These are phyloP conservation scores for Aschersonia sp. DNA, from an alignment of 2,329 filamentous ascomycete species.

Conservation along the genomic window DNA sequence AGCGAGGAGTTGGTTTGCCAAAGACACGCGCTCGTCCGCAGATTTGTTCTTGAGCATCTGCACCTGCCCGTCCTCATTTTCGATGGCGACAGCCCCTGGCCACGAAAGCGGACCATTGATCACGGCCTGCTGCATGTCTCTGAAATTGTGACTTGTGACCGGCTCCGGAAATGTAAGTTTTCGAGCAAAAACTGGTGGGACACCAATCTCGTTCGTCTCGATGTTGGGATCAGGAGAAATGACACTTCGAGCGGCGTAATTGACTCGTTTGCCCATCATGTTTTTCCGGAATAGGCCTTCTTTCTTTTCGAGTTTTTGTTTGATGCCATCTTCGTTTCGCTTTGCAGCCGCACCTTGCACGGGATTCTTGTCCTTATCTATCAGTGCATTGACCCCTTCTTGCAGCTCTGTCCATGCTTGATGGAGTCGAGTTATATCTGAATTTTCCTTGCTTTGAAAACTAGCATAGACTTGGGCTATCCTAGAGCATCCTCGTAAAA, in stretches of 20 bases:
- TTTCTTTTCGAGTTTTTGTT: slow-evolving; percentile 96
- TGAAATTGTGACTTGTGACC: slow-evolving; percentile 93
- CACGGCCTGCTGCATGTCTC: slow-evolving; percentile 88
- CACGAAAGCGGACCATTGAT: slow-evolving; percentile 89
- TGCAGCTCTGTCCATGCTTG: slow-evolving; percentile 74
- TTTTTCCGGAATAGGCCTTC: slow-evolving; percentile 97
- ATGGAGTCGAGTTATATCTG: slow-evolving; percentile 56
- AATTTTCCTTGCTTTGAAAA: slow-evolving; percentile 28
- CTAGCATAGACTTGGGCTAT: slow-evolving; percentile 53
- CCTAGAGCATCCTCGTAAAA: slow-evolving; percentile 59
- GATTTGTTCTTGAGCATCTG: slow-evolving; percentile 79
- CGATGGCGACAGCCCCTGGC: slow-evolving; percentile 86
- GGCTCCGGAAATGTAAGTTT: slow-evolving; percentile 95
- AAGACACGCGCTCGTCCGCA: slow-evolving; percentile 69
- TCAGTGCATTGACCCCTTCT: slow-evolving; percentile 80
- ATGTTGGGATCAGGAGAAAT: slow-evolving; percentile 98
- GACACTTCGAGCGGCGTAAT: slow-evolving; percentile 92
- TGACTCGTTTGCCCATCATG: slow-evolving; percentile 99
- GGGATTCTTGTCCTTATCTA: slow-evolving; percentile 79
- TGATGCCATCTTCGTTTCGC: slow-evolving; percentile 82
- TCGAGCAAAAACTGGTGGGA: slow-evolving; percentile 92
- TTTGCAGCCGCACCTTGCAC: slow-evolving; percentile 64
- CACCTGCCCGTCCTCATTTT: slow-evolving; percentile 89
- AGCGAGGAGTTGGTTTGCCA: slow-evolving; percentile 86
- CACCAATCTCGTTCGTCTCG: slow-evolving; percentile 96